Conservation (phyloP, 495 filamentous ascomycete genomes). For the Barbatosphaeria neglecta region DNA sequence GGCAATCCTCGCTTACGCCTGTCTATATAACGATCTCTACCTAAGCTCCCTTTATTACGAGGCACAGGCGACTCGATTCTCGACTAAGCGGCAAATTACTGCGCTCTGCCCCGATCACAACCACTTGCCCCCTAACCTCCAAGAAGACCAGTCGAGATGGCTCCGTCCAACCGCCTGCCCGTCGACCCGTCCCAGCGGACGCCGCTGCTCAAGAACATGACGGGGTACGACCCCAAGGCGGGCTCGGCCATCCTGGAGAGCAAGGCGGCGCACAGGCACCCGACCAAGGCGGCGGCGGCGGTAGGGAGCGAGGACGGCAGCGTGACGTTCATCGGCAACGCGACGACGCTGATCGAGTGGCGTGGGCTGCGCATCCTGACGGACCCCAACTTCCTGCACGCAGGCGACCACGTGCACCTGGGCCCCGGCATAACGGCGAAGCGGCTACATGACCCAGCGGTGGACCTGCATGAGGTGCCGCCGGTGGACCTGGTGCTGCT, state of each 20-base stretch:
- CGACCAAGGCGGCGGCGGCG: not conserved
- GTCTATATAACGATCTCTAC: too few species aligned
- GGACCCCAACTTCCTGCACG: slow-evolving; percentile 62
- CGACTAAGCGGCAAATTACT: not conserved
- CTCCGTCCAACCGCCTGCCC: not conserved
- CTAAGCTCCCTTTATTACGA: too few species aligned
- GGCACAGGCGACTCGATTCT: too few species aligned
- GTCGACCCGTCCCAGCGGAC: not conserved
- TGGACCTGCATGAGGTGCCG: slow-evolving; percentile 51
- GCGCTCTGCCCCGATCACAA: not conserved
- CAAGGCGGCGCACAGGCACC: not conserved
- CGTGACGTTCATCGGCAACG: slow-evolving; percentile 51
- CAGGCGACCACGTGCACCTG: slow-evolving; percentile 56
- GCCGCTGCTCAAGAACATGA: not conserved
- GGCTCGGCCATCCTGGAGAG: not conserved
- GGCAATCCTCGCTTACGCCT: too few species aligned
- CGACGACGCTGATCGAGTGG: slow-evolving; percentile 58
- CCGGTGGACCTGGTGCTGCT: slow-evolving; percentile 49
- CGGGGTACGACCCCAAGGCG: not conserved
- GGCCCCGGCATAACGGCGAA: slow-evolving; percentile 47
- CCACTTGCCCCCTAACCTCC: too few species aligned
- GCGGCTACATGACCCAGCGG: slow-evolving; percentile 45
- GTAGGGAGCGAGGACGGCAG: slow-evolving; percentile 10
- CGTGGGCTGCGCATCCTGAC: slow-evolving; percentile 48
- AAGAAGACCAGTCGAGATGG: too few species aligned